Percentiles rank a stretch among this genome's conserved stretches.
Conservation (phyloP, 805 yeast genomes). For the Metschnikowia rubicola region DNA sequence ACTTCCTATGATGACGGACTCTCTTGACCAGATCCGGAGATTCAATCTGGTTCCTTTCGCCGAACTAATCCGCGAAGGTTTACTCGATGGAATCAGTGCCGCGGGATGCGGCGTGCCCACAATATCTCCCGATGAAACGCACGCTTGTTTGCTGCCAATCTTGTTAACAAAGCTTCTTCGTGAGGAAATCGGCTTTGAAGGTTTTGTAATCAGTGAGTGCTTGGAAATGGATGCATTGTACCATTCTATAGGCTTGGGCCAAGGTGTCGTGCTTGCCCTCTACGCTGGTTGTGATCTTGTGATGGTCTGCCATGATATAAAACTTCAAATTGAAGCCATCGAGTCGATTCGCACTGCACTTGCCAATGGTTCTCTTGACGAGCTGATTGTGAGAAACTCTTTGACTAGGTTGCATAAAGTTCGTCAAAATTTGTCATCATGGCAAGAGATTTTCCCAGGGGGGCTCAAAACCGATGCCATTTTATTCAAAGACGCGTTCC, state of each 20-base stretch:
- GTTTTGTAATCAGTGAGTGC: slow-evolving; percentile 58
- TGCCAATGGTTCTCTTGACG: slow-evolving; percentile 41
- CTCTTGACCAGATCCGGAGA: slow-evolving; percentile 48
- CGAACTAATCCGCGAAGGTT: slow-evolving; percentile 39
- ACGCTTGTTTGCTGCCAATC: slow-evolving; percentile 58
- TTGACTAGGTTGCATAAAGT: slow-evolving; percentile 42
- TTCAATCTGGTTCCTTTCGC: slow-evolving; percentile 52
- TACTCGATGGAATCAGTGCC: slow-evolving; percentile 54
- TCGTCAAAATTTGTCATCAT: slow-evolving; percentile 39
- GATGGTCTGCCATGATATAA: slow-evolving; percentile 55
- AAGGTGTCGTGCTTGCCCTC: slow-evolving; percentile 60
- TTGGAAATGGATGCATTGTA: slow-evolving; percentile 60
- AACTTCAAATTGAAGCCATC: slow-evolving; percentile 55
- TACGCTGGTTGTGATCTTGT: slow-evolving; percentile 64
- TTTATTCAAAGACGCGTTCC: slow-evolving; percentile 26
- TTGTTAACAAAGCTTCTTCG: slow-evolving; percentile 50
- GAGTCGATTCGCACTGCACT: slow-evolving; percentile 38
- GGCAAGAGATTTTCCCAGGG: slow-evolving; percentile 44
- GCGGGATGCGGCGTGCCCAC: slow-evolving; percentile 67
- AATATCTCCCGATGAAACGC: slow-evolving; percentile 56
- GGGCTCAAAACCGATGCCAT: slow-evolving; percentile 23
- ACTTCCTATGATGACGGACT: slow-evolving; percentile 56
- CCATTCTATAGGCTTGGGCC: slow-evolving; percentile 63
- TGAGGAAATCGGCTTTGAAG: slow-evolving; percentile 49
- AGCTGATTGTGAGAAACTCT: slow-evolving; percentile 37